Percentiles rank a stretch among this genome's conserved stretches.
These are phyloP conservation scores for Apiospora saccharicola DNA, from an alignment of 2,329 filamentous ascomycete species.

Conservation along the genomic window DNA sequence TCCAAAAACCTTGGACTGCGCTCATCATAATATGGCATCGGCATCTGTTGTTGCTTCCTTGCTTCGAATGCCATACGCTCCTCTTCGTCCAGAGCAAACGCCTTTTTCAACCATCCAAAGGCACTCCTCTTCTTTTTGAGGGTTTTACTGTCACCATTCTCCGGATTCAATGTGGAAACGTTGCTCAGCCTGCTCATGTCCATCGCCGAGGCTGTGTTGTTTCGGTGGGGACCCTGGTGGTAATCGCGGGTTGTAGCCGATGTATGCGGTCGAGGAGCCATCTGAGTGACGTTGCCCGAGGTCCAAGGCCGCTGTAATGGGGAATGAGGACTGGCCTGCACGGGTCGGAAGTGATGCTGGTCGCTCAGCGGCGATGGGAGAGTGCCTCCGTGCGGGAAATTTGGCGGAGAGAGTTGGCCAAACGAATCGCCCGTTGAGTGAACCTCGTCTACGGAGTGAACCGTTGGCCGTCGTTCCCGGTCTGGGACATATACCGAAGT, in stretches of 20 bases:
- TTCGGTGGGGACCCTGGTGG: constrained; percentile 48
- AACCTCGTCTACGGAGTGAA: constrained; percentile 45
- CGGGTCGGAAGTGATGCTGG: constrained; percentile 66
- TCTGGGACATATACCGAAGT: constrained; percentile 11
- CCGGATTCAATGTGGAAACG: constrained; percentile 54
- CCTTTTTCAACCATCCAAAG: constrained; percentile 74
- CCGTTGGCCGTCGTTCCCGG: constrained; percentile 28
- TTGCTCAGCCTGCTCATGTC: constrained; percentile 67
- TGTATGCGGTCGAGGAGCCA: constrained; percentile 39
- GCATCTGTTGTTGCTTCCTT: constrained; percentile 53
- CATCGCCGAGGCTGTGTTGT: constrained; percentile 60
- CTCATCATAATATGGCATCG: constrained; percentile 58
- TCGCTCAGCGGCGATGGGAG: constrained; percentile 60
- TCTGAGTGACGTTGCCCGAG: constrained; percentile 47
- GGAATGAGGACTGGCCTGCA: constrained; percentile 69
- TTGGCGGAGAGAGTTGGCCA: constrained; percentile 46
- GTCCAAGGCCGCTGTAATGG: constrained; percentile 66
- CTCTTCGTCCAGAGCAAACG: constrained; percentile 70
- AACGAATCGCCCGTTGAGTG: not conserved
- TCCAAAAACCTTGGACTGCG: constrained; percentile 63
- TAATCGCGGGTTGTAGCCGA: constrained; percentile 31
- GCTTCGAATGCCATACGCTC: constrained; percentile 67
- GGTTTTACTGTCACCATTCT: constrained; percentile 43
- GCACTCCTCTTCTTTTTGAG: constrained; percentile 73
- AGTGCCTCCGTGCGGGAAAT: constrained; percentile 40